Conservation (phyloP, 1,284 basidiomycete species). For the Ganoderma lingzhi region DNA sequence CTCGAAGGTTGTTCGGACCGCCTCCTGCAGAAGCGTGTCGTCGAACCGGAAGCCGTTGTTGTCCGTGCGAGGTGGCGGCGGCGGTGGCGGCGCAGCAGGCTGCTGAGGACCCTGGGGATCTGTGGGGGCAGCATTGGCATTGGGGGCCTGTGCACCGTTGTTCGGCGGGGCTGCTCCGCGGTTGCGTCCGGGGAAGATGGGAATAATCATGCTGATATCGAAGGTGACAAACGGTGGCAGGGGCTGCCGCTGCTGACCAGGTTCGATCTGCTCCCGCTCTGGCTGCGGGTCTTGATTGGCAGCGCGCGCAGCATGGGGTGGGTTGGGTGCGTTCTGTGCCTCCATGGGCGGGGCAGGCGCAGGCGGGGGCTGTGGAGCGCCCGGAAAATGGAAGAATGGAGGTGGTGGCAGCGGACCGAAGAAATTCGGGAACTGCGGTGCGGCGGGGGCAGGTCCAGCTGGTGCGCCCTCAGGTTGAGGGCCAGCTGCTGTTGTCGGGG, state of each 20-base stretch:
- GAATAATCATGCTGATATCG: conserved; percentile 33
- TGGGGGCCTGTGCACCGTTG: conserved; percentile 5
- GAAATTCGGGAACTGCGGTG: neutral
- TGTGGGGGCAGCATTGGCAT: neutral
- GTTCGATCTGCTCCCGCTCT: neutral
- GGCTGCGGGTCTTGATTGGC: conserved; percentile 15
- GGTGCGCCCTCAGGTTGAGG: conserved; percentile 9
- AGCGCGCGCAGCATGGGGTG: conserved; percentile 2
- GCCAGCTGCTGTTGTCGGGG: conserved; percentile 15
- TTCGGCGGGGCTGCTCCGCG: conserved; percentile 16
- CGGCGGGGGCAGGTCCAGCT: conserved; percentile 2
- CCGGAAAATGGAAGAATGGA: conserved; percentile 14
- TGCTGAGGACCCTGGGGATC: conserved; percentile 8
- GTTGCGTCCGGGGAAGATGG: conserved; percentile 25
- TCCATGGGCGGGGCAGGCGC: conserved; percentile 8
- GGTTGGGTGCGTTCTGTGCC: conserved; percentile 11
- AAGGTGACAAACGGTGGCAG: conserved; percentile 31
- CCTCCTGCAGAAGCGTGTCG: conserved; percentile 24
- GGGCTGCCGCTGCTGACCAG: conserved; percentile 20
- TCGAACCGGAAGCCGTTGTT: conserved; percentile 28
- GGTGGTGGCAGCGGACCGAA: conserved; percentile 20
- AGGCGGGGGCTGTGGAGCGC: conserved; percentile 15
- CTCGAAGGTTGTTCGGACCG: conserved; percentile 28
- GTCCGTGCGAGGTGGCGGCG: conserved; percentile 26
- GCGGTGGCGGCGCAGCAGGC: conserved; percentile 13